Percentiles rank a stretch among this genome's conserved stretches.
Conservation (phyloP, 2,329 filamentous ascomycete genomes). For the Aschersonia sp. region DNA sequence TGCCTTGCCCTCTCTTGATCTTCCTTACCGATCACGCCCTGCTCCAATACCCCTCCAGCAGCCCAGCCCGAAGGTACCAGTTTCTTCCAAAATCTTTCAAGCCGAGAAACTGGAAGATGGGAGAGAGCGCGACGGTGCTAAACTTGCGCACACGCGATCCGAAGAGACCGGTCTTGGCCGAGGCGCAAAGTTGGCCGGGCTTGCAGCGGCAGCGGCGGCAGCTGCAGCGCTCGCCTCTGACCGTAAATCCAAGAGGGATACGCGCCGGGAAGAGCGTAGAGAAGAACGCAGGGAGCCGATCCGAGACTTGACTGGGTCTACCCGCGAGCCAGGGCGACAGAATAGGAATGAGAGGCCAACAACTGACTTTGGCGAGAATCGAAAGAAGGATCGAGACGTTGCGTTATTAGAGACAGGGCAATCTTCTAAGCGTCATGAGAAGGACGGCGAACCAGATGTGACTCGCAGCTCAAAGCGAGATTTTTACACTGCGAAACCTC, state of each 20-base stretch:
- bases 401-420: not conserved
- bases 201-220: constrained; percentile 33
- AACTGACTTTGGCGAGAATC: not conserved
- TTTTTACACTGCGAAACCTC: constrained; percentile 13
- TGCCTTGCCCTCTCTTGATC: constrained; percentile 22
- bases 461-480: constrained; percentile 15
- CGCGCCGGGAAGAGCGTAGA: constrained; percentile 9
- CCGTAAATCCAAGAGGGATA: constrained; percentile 7
- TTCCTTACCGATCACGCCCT: constrained; percentile 30
- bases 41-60: constrained; percentile 63
- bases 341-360: constrained; percentile 2
- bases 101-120: constrained; percentile 22
- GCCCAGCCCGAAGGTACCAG: constrained; percentile 63
- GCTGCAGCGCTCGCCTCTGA: constrained; percentile 18
- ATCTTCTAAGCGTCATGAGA: constrained; percentile 9
- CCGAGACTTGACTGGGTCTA: constrained; percentile 4
- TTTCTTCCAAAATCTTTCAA: constrained; percentile 55
- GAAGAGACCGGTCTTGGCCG: constrained; percentile 25
- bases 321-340: not conserved
- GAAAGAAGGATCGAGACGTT: constrained; percentile 8
- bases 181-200: constrained; percentile 28
- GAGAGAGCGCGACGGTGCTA: constrained; percentile 18
- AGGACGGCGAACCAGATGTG: constrained; percentile 6
- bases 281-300: constrained; percentile 9
- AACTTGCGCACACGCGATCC: constrained; percentile 15